Percentiles rank a stretch among this genome's conserved stretches.
Conservation (phyloP, 306 rosid species). For the Cucurbita pepo region DNA sequence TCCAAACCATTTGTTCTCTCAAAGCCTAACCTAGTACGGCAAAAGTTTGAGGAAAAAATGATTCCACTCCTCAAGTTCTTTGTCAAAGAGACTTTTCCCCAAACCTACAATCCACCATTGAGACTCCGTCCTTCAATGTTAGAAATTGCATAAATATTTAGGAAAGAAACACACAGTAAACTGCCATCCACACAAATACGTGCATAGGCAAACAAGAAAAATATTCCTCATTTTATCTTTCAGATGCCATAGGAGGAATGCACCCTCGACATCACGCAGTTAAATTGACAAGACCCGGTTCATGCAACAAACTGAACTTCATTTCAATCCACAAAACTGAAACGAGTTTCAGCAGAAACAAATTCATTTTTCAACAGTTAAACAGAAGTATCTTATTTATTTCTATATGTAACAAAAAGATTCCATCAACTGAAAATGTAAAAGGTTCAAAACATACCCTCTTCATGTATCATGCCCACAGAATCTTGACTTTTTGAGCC, state of each 20-base stretch:
- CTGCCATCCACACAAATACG: background rate
- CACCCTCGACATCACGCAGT: background rate
- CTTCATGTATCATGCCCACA: background rate
- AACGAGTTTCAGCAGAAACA: background rate
- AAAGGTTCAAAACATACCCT: constrained; percentile 1
- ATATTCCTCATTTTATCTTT: background rate
- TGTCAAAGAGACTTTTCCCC: background rate
- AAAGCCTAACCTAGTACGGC: too few relatives aligned
- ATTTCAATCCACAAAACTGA: background rate
- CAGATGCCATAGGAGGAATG: background rate
- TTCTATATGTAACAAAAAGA: background rate
- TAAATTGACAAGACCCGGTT: background rate
- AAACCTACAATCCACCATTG: background rate
- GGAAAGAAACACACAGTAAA: background rate
- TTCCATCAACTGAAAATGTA: background rate
- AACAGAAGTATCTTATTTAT: background rate
- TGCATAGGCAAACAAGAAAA: background rate
- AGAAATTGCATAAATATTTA: background rate
- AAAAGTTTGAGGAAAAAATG: background rate
- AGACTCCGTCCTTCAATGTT: background rate
- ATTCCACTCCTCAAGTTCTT: background rate
- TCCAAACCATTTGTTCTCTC: too few relatives aligned
- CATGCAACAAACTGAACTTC: background rate
- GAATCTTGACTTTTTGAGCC: background rate
- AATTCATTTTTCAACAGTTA: background rate